Conservation (phyloP, 768 basidiomycete species). For the Scleroderma bovista region DNA sequence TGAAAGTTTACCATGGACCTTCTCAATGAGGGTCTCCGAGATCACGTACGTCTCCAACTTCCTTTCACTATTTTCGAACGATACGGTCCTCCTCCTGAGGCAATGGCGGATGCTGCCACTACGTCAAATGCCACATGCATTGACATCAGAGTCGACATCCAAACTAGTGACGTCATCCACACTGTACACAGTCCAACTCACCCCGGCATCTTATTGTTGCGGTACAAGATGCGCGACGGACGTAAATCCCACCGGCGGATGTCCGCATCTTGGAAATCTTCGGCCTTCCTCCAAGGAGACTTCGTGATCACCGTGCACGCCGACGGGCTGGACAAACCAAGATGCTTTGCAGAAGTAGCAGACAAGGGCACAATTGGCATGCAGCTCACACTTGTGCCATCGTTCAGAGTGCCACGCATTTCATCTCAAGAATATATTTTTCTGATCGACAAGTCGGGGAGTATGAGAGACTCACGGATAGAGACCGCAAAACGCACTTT, state of each 20-base stretch:
- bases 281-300: conserved; percentile 39
- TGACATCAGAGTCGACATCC: conserved; percentile 39
- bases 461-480: conserved; percentile 42
- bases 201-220: conserved; percentile 21
- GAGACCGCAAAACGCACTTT: conserved; percentile 45
- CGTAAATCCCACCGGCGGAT: conserved; percentile 36
- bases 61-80: conserved; percentile 46
- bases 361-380: conserved; percentile 35
- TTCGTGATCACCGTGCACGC: conserved; percentile 49
- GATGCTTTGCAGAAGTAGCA: conserved; percentile 48
- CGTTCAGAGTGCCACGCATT: conserved; percentile 38
- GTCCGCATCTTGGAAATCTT: conserved; percentile 36
- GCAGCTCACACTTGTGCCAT: conserved; percentile 52
- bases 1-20: conserved; percentile 49
- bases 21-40: conserved; percentile 41
- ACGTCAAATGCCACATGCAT: conserved; percentile 32
- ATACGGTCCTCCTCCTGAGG: conserved; percentile 44
- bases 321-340: conserved; percentile 44
- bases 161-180: conserved; percentile 42
- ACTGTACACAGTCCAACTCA: conserved; percentile 43
- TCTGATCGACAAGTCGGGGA: conserved; percentile 53
- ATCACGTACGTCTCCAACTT: conserved; percentile 50
- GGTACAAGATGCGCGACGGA: conserved; percentile 31
- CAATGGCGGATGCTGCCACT: conserved; percentile 27
- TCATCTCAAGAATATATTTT: conserved; percentile 54